Evolutionary conservation across 2,329 filamentous ascomycete species (phyloP).

Genomic region (Penicillium sp.): DNA sequence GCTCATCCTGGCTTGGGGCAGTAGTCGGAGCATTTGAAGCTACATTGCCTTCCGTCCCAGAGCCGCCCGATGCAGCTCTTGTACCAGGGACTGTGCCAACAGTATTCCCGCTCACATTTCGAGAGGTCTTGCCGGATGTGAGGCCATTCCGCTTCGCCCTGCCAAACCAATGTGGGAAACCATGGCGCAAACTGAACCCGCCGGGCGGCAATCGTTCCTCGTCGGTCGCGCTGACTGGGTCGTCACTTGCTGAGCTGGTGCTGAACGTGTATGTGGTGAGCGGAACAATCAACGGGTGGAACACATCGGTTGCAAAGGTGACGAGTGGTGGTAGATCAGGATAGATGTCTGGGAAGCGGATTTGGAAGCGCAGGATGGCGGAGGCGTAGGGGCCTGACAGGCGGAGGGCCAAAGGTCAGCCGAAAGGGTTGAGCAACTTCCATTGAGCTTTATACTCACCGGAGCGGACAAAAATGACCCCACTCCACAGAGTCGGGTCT

Average conservation of each 20-base stretch:
- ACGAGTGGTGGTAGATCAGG: conserved; percentile 78
- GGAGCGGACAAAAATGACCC: conserved; percentile 87
- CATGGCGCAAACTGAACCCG: conserved; percentile 85
- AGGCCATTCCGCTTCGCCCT: conserved; percentile 51
- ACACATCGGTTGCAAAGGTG: conserved; percentile 89
- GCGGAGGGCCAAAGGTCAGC: conserved; percentile 1
- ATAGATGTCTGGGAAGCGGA: conserved; percentile 81
- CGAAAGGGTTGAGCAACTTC: not conserved
- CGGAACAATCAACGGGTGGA: conserved; percentile 90
- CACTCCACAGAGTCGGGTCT: conserved; percentile 80
- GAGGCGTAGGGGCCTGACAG: conserved; percentile 79
- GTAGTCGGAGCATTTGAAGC: conserved; percentile 5
- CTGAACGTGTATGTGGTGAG: conserved; percentile 94
- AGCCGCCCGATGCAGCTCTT: not conserved
- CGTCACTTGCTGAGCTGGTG: conserved; percentile 71
- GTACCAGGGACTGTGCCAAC: conserved; percentile 5
- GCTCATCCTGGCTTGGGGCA: conserved; percentile 1
- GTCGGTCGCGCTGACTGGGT: conserved; percentile 80
- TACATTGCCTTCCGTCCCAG: not conserved
- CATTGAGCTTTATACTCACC: conserved; percentile 55
- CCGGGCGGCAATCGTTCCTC: conserved; percentile 82
- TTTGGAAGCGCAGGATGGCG: conserved; percentile 84
- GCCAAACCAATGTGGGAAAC: conserved; percentile 89
- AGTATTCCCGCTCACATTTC: conserved; percentile 48
- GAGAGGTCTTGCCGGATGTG: conserved; percentile 39